Evolutionary conservation across 2,329 filamentous ascomycete genomes (phyloP).

Genomic region (Penicillium sp.): DNA sequence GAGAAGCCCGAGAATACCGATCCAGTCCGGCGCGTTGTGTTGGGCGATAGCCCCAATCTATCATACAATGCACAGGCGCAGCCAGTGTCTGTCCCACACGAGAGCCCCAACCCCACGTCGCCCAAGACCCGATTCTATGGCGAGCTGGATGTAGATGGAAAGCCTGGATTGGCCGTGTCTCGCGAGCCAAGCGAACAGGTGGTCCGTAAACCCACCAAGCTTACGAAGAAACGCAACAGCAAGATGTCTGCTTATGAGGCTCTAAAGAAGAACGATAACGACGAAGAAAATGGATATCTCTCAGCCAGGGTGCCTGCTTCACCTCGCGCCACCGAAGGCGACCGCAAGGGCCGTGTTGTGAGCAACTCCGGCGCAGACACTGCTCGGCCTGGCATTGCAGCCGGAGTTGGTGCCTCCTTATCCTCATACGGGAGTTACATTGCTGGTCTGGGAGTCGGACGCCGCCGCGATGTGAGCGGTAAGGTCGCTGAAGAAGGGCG

Average conservation of each 20-base stretch:
- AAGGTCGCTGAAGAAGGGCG: slow-evolving; percentile 48
- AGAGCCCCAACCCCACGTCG: slow-evolving; percentile 27
- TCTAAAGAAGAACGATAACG: slow-evolving; percentile 30
- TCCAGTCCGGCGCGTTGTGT: slow-evolving; percentile 28
- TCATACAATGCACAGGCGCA: slow-evolving; percentile 25
- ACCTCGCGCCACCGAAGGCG: slow-evolving; percentile 23
- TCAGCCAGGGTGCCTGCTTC: slow-evolving; percentile 6
- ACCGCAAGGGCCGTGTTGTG: slow-evolving; percentile 44
- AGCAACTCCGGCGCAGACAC: slow-evolving; percentile 43
- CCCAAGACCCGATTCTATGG: slow-evolving; percentile 40
- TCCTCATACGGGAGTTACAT: slow-evolving; percentile 44
- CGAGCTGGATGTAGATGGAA: slow-evolving; percentile 30
- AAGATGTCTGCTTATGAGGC: slow-evolving; percentile 34
- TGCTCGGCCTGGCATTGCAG: slow-evolving; percentile 15
- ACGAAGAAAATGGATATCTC: slow-evolving; percentile 18
- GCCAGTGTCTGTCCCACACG: slow-evolving; percentile 16
- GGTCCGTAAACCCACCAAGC: slow-evolving; percentile 28
- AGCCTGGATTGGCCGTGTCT: slow-evolving; percentile 18
- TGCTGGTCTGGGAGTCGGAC: slow-evolving; percentile 43
- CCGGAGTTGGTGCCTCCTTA: slow-evolving; percentile 29
- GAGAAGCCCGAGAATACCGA: slow-evolving; percentile 23
- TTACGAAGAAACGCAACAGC: slow-evolving; percentile 31
- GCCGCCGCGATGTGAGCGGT: slow-evolving; percentile 46
- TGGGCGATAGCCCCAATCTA: slow-evolving; percentile 35
- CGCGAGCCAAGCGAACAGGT: slow-evolving; percentile 22